Evolutionary conservation across 805 yeast species (phyloP).

Genomic region (Kazachstania africana): DNA sequence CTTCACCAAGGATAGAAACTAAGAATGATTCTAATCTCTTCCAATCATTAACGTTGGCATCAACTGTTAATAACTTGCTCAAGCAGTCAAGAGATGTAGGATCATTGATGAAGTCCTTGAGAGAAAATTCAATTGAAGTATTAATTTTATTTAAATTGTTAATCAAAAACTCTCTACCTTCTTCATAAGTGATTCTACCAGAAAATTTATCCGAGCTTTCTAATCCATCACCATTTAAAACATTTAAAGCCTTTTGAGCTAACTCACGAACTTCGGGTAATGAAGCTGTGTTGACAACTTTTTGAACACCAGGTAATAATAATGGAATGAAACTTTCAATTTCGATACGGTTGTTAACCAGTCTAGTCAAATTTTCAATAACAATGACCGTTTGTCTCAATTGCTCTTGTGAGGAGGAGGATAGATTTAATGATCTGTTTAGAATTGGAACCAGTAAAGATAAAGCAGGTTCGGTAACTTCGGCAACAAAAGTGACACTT

Average conservation of each 20-base stretch:
- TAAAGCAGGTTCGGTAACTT: slow-evolving; percentile 92
- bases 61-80: slow-evolving; percentile 41
- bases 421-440: slow-evolving; percentile 73
- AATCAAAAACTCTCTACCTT: slow-evolving; percentile 36
- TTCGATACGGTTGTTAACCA: slow-evolving; percentile 88
- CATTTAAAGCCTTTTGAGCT: slow-evolving; percentile 76
- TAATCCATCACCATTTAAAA: slow-evolving; percentile 70
- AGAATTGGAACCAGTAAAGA: slow-evolving; percentile 85
- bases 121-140: slow-evolving; percentile 5
- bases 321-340: slow-evolving; percentile 79
- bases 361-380: slow-evolving; percentile 87
- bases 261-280: slow-evolving; percentile 93
- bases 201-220: slow-evolving; percentile 56
- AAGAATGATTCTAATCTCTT: slow-evolving; percentile 47
- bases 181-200: slow-evolving; percentile 53
- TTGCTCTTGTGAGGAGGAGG: slow-evolving; percentile 87
- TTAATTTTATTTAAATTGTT: slow-evolving; percentile 12
- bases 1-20: slow-evolving; percentile 28
- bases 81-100: slow-evolving; percentile 36
- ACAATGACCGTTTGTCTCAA: slow-evolving; percentile 94
- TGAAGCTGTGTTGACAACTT: slow-evolving; percentile 81
- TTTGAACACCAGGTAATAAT: slow-evolving; percentile 82
- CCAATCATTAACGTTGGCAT: slow-evolving; percentile 68
- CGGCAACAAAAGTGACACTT: slow-evolving; percentile 94
- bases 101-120: slow-evolving; percentile 18